Percentiles rank a stretch among this genome's conserved stretches.
phyloP scores from a whole-genome alignment of 306 rosid genomes.

The Prunus kanzakura region DNA sequence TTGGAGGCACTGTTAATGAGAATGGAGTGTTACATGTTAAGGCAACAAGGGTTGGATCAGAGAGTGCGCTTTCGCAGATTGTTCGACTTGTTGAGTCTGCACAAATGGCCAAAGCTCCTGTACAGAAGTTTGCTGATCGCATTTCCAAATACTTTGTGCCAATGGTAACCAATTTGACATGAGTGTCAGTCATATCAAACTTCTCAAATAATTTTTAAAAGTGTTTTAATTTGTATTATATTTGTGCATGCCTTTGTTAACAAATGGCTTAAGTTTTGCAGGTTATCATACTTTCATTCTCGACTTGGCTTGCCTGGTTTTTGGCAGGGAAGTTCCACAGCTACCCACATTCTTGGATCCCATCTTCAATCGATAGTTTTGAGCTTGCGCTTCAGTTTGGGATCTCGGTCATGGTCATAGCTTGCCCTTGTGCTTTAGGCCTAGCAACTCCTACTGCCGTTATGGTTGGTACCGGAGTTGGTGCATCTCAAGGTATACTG shows the following conservation, averaged over 20 bases:
- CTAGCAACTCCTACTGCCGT: slow-evolving; percentile 91
- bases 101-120: slow-evolving; percentile 93
- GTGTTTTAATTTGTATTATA: not conserved
- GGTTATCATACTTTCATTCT: slow-evolving; percentile 65
- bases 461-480: slow-evolving; percentile 94
- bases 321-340: slow-evolving; percentile 58
- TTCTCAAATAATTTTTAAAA: not conserved
- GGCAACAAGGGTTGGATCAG: slow-evolving; percentile 86
- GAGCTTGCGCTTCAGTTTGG: slow-evolving; percentile 94
- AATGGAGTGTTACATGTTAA: slow-evolving; percentile 72
- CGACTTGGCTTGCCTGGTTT: slow-evolving; percentile 77
- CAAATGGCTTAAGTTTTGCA: slow-evolving; percentile 11
- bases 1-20: slow-evolving; percentile 83
- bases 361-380: slow-evolving; percentile 62
- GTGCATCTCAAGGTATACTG: slow-evolving; percentile 85
- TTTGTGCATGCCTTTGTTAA: not conserved
- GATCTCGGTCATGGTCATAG: slow-evolving; percentile 89
- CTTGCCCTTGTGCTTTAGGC: slow-evolving; percentile 94
- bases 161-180: slow-evolving; percentile 33
- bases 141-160: slow-evolving; percentile 88
- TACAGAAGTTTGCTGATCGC: slow-evolving; percentile 73
- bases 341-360: slow-evolving; percentile 77
- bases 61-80: slow-evolving; percentile 78
- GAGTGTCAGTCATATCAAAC: not conserved
- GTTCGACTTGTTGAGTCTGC: slow-evolving; percentile 87